These are phyloP conservation scores for Pholiota conissans DNA, from an alignment of 768 basidiomycete genomes.

Conservation along the genomic window DNA sequence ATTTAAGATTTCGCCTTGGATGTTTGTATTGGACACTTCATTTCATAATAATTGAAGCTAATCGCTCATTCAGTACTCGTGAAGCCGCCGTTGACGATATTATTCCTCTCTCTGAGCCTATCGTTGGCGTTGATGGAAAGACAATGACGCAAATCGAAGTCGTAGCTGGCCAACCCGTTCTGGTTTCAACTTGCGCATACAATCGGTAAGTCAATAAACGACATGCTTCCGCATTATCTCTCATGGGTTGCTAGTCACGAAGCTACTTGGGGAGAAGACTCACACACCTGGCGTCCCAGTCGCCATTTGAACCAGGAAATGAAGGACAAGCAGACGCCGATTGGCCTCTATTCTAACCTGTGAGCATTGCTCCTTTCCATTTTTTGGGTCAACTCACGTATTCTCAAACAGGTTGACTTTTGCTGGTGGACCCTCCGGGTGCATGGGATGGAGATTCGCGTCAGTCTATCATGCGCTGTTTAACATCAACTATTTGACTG, in stretches of 20 bases:
- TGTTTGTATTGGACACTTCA: neutral
- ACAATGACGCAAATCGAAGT: conserved; percentile 5
- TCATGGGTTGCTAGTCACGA: neutral
- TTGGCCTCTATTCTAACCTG: conserved; percentile 14
- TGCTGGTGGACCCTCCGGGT: conserved; percentile 11
- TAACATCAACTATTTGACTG: neutral
- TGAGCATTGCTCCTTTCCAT: neutral
- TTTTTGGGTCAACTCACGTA: neutral
- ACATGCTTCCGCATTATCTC: neutral
- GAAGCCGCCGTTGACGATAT: conserved; percentile 9
- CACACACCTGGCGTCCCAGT: conserved; percentile 5
- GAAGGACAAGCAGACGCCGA: conserved; percentile 11
- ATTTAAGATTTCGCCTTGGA: conserved; percentile 6
- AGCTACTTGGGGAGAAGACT: conserved; percentile 9
- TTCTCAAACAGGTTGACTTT: conserved; percentile 4
- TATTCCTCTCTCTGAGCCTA: conserved; percentile 9
- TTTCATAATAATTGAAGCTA: neutral
- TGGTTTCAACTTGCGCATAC: conserved; percentile 11
- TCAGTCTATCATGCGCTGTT: neutral
- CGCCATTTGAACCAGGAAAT: conserved; percentile 11
- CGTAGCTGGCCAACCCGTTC: conserved; percentile 6
- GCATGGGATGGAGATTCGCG: conserved; percentile 15
- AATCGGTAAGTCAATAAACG: conserved; percentile 6
- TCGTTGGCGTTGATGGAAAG: conserved; percentile 9
- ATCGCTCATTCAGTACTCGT: conserved; percentile 9